phyloP scores from a whole-genome alignment of 441 rosid genomes.

The Adansonia grandidieri region DNA sequence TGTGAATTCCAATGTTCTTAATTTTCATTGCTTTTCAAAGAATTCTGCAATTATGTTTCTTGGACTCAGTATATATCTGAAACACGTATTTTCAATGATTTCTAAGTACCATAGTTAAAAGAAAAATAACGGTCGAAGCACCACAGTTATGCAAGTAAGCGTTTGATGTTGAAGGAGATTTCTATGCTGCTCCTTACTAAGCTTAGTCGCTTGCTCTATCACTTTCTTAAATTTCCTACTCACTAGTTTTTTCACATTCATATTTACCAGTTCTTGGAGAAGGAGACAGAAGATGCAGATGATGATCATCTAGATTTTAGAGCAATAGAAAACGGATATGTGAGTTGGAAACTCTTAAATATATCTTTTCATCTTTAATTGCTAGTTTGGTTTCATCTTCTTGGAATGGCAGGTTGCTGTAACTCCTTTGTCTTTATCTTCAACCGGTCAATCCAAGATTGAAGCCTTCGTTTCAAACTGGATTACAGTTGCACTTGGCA shows the following conservation, averaged over 20 bases:
- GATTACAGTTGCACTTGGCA: conserved; percentile 5
- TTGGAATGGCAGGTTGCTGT: conserved; percentile 14
- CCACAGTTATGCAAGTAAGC: not conserved
- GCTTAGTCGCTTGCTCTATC: too few species aligned
- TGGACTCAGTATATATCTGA: too few species aligned
- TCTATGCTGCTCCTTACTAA: not conserved
- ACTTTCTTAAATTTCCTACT: too few species aligned
- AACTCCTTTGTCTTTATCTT: conserved; percentile 18
- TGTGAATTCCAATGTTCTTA: not conserved
- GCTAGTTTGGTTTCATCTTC: not conserved
- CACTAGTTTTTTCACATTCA: not conserved
- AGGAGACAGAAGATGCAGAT: conserved; percentile 35
- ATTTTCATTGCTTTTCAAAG: not conserved
- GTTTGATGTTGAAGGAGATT: not conserved
- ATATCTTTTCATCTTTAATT: not conserved
- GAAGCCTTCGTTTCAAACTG: conserved; percentile 19
- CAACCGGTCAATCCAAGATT: conserved; percentile 21
- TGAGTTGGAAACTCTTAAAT: conserved; percentile 31
- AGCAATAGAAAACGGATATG: conserved; percentile 53
- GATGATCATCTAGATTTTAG: conserved; percentile 40
- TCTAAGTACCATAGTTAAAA: too few species aligned
- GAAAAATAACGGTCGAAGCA: too few species aligned
- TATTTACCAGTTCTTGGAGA: conserved; percentile 36
- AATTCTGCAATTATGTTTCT: not conserved
- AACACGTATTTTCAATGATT: too few species aligned